These are phyloP conservation scores for Aureobasidium musti DNA, from an alignment of 2,329 filamentous ascomycete species.

Conservation along the genomic window DNA sequence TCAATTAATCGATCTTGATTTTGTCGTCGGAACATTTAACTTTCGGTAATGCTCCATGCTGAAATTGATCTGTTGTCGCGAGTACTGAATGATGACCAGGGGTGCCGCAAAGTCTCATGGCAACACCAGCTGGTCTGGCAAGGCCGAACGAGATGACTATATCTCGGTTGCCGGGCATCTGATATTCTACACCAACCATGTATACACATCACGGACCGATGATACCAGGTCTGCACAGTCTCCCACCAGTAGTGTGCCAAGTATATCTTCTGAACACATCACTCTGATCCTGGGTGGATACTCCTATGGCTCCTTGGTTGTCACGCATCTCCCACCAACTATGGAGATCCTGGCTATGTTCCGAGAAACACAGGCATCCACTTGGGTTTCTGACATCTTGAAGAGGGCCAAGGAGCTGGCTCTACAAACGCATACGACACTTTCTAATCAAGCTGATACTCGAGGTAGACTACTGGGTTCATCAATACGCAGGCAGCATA, in stretches of 20 bases:
- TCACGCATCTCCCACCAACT: slow-evolving; percentile 67
- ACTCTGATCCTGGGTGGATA: slow-evolving; percentile 72
- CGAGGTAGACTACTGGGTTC: slow-evolving; percentile 37
- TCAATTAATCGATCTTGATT: slow-evolving; percentile 68
- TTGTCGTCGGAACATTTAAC: slow-evolving; percentile 84
- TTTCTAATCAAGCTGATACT: slow-evolving; percentile 38
- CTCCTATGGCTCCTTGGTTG: slow-evolving; percentile 86
- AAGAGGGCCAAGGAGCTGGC: slow-evolving; percentile 69
- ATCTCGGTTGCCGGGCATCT: slow-evolving; percentile 79
- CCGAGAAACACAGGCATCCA: slow-evolving; percentile 53
- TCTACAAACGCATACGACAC: slow-evolving; percentile 54
- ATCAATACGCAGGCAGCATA: slow-evolving; percentile 30
- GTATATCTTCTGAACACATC: slow-evolving; percentile 31
- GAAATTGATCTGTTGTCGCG: background rate
- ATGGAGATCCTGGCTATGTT: slow-evolving; percentile 62
- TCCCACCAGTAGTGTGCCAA: background rate
- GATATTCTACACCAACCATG: slow-evolving; percentile 62
- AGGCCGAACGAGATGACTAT: slow-evolving; percentile 80
- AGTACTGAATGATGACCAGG: slow-evolving; percentile 50
- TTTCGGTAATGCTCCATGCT: slow-evolving; percentile 44
- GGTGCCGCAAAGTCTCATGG: slow-evolving; percentile 75
- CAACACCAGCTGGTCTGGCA: slow-evolving; percentile 82
- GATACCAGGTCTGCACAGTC: background rate
- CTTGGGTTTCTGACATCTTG: slow-evolving; percentile 67
- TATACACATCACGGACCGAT: background rate